These are phyloP conservation scores for Phalaenopsis hybrid DNA, from an alignment of 116 monocot species.

Conservation along the genomic window DNA sequence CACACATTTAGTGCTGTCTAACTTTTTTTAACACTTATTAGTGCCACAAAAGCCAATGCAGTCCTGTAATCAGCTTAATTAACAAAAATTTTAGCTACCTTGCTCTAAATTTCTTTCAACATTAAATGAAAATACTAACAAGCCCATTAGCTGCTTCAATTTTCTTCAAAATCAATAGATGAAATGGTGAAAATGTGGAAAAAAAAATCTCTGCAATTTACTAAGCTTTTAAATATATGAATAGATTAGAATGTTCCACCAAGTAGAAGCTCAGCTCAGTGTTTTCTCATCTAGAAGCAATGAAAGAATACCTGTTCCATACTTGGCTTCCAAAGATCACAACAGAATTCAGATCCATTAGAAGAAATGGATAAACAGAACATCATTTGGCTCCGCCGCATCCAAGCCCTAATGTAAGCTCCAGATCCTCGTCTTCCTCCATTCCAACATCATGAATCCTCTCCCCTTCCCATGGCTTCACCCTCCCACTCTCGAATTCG, in stretches of 20 bases:
- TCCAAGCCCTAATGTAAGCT: slow-evolving; percentile 20
- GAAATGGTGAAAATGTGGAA: neutral
- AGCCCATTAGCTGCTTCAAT: no score
- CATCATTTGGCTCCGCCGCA: neutral
- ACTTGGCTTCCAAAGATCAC: neutral
- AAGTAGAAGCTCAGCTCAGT: neutral
- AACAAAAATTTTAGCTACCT: no score
- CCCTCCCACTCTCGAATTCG: slow-evolving; percentile 19
- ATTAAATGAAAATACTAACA: no score
- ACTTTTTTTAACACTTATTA: no score
- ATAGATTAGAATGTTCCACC: neutral
- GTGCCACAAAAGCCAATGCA: no score
- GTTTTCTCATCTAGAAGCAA: neutral
- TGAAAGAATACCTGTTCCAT: neutral
- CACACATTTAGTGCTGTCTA: no score
- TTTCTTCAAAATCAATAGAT: neutral
- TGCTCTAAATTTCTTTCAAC: no score
- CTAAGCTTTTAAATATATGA: neutral
- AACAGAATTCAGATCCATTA: no score
- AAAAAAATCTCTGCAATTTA: neutral
- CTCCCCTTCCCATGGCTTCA: slow-evolving; percentile 28
- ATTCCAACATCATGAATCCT: slow-evolving; percentile 22
- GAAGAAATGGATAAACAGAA: no score
- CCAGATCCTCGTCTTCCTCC: slow-evolving; percentile 11
- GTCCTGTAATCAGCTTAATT: no score